phyloP scores from a whole-genome alignment of 768 basidiomycete genomes.

The Trametes villosa region DNA sequence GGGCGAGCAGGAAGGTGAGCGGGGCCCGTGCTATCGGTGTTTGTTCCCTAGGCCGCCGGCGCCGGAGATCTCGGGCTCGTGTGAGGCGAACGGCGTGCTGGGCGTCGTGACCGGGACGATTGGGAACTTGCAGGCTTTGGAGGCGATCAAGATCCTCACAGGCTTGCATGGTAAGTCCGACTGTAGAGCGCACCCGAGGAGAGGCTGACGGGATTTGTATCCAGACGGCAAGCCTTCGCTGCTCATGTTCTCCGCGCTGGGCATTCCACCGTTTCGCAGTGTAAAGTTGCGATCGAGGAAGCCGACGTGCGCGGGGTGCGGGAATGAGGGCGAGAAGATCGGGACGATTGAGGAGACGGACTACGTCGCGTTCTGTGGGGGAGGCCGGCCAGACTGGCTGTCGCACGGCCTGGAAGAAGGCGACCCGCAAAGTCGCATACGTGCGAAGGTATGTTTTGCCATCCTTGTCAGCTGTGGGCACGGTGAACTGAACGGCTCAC shows the following conservation, averaged over 20 bases:
- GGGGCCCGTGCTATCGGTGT: constrained; percentile 94
- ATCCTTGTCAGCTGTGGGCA: neutral
- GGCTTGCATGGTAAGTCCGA: constrained; percentile 61
- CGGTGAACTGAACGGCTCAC: constrained; percentile 13
- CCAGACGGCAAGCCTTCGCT: constrained; percentile 66
- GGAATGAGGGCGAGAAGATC: constrained; percentile 47
- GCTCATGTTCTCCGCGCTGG: constrained; percentile 75
- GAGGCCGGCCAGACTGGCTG: constrained; percentile 68
- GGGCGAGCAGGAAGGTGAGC: neutral
- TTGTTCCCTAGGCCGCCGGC: constrained; percentile 84
- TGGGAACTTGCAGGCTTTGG: constrained; percentile 87
- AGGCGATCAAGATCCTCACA: constrained; percentile 79
- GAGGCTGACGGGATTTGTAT: neutral
- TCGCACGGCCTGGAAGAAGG: constrained; percentile 48
- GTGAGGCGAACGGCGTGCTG: constrained; percentile 87
- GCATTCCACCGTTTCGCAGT: constrained; percentile 72
- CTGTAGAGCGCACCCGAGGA: neutral
- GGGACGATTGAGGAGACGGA: constrained; percentile 61
- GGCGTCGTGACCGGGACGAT: constrained; percentile 90
- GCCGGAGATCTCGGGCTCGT: constrained; percentile 66
- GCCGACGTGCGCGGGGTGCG: constrained; percentile 77
- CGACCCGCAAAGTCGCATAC: constrained; percentile 23
- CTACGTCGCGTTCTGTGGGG: constrained; percentile 89
- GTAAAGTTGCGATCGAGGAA: constrained; percentile 81
- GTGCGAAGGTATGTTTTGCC: constrained; percentile 38